Evolutionary conservation across 495 filamentous ascomycete species (phyloP), one percentile per base, ranked within the genome.

Genomic region (Echria macrotheca): DNA sequence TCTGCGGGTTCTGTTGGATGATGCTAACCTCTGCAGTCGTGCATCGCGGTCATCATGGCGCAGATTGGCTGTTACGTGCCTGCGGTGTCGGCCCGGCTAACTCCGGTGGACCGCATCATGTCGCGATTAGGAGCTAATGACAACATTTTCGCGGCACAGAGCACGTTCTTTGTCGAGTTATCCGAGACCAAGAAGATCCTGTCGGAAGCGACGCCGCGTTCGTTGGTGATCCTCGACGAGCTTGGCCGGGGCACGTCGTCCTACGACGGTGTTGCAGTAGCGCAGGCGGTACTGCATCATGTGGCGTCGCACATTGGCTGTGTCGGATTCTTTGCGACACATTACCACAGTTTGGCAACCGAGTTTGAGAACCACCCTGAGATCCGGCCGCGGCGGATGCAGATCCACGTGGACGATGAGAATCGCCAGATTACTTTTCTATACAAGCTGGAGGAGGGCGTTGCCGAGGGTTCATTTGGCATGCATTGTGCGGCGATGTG

Each of bases 401-500:
- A 83, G 51, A 97, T 99, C 48, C 76, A 87, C 38, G 94, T 97
- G 14, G 91, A 99, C 57, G 87, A 95, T n/a, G 77, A 73, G 32
- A 76, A 85, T 38, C 74, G 86, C 22, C 79, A 84, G 11, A 80
- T 99, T 23, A 96, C 93, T 0, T 99, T 97, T 69, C 66, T 99
- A 47, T 99, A 99, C 66, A 93, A 91, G 59, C 76, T 99, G 0
- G 94, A 97, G 68, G 78, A 86, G 17, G 94, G 94, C 6, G 91
- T 99, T 31, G 94, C 94, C 2, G 94, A 97, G 69, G 94, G 94
- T 1, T 93, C 87, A 57, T 97, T 96, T 68, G 94, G 94, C 55
- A 99, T 99, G 94, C 94, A 97, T 65, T 99, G 94, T 63, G 94
- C 94, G 1, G 80, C 86, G 28, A 99, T 97, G 93, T 99, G 94